Percentiles rank a stretch among this genome's conserved stretches.
Evolutionary conservation across 2,329 filamentous ascomycete genomes (phyloP).

Genomic region (Beauveria varroae): DNA sequence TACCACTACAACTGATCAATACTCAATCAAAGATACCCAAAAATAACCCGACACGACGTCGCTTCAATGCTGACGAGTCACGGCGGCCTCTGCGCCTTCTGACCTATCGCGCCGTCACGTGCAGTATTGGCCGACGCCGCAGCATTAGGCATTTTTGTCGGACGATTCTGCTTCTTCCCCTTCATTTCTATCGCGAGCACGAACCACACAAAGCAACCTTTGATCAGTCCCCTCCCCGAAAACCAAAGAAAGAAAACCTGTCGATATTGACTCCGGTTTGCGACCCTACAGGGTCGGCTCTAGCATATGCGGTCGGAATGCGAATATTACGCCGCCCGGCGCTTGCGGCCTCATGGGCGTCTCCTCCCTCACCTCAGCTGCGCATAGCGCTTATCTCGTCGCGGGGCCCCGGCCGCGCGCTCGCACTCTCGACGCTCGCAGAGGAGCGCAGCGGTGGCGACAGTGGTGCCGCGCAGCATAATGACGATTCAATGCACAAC

Average conservation of each 20-base stretch:
- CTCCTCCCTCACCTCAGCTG: not conserved
- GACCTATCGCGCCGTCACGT: slow-evolving; percentile 11
- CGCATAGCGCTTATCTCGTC: slow-evolving; percentile 9
- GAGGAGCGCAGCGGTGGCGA: not conserved
- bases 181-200: not conserved
- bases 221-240: too few species aligned
- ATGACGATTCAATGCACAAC: not conserved
- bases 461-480: not conserved
- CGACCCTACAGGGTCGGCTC: slow-evolving; percentile 10
- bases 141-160: slow-evolving; percentile 1
- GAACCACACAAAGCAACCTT: not conserved
- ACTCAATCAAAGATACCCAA: not conserved
- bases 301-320: slow-evolving; percentile 13
- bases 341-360: slow-evolving; percentile 7
- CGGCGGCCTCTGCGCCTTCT: not conserved
- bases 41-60: not conserved
- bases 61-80: not conserved
- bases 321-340: slow-evolving; percentile 11
- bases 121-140: not conserved
- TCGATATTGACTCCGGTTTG: not conserved
- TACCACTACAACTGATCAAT: too few species aligned
- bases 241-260: not conserved
- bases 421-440: not conserved
- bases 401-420: not conserved
- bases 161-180: not conserved